Base-by-base conservation (phyloP, 306 rosid species). In the Vigna unguiculata region DNA sequence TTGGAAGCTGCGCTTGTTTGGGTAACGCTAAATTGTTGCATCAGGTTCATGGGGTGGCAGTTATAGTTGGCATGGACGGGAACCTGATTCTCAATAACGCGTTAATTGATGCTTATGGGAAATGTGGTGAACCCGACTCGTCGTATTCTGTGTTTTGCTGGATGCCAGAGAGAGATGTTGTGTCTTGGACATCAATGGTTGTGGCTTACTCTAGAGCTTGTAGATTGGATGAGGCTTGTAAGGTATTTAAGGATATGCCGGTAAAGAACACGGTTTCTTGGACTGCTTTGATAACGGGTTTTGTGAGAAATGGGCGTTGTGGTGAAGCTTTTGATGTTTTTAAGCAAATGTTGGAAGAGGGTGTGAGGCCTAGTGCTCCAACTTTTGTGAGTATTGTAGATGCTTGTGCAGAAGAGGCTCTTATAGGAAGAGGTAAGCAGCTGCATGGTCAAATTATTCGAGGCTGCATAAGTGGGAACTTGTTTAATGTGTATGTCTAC, bases 101-200 rank as follows among this genome's bases (percentile, higher is more conserved):
- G 28, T 67, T 87, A 28, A 73, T 86, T 69, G 78, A 90, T 81
- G 89, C 92, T 62, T 90, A 90, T 77, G 90, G 95, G 40, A 90
- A 86, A 86, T 86, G 88, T 59, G 80, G 88, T 5, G 32, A 84
- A 34, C 84, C 83, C 15, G 17, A 84, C 70, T 55, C 22, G 24
- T 84, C 87, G 3, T 78, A 32, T 79, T 43, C 69, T 61, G 58
- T 88, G 52, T 85, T 88, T 72, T 24, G 83, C 74, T 78, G 30
- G 36, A 90, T 90, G 88, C 77, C 59, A 6, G 82, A 73, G 73
- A 90, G 77, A 69, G 62, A 88, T 81, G 85, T 83, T 49, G 89
- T 89, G 85, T 84, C 93, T 30, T 89, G 93, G 89, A 85, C 89
- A 67, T 76, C 87, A 34, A 78, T 83, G 89, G 74, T 86, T 22